These are phyloP conservation scores for Elaeis guineensis DNA, from an alignment of 176 grass and related monocot species.

Conservation along the genomic window DNA sequence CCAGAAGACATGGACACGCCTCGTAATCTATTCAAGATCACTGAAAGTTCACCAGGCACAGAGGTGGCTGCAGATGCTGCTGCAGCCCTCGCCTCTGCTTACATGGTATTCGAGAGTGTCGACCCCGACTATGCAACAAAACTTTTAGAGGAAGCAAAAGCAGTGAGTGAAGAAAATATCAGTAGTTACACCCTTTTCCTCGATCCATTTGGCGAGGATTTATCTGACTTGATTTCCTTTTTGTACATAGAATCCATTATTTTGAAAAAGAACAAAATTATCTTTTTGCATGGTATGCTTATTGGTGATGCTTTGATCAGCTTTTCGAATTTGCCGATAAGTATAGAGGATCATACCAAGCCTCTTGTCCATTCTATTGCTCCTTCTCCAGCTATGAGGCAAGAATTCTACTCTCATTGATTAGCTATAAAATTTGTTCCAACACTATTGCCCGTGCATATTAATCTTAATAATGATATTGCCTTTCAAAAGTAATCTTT, in stretches of 20 bases:
- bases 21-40: conserved; percentile 40
- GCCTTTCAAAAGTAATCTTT: background rate
- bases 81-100: conserved; percentile 31
- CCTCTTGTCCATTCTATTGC: conserved; percentile 61
- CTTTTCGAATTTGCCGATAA: conserved; percentile 48
- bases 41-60: conserved; percentile 26
- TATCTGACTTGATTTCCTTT: no score
- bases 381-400: conserved; percentile 56
- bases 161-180: no score
- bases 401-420: background rate
- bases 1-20: conserved; percentile 81
- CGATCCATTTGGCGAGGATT: no score
- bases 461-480: no score
- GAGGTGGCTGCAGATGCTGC: conserved; percentile 22
- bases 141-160: no score
- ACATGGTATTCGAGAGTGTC: conserved; percentile 1
- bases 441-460: background rate
- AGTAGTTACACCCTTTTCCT: no score
- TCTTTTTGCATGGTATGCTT: no score
- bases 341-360: conserved; percentile 49
- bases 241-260: no score
- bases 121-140: no score
- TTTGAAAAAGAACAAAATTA: no score
- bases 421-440: no score
- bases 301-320: conserved; percentile 13